Evolutionary conservation across 352 stramenopile species (phyloP), one percentile per base, ranked within the genome.

Genomic region (Thalassiosira ordinaria): DNA sequence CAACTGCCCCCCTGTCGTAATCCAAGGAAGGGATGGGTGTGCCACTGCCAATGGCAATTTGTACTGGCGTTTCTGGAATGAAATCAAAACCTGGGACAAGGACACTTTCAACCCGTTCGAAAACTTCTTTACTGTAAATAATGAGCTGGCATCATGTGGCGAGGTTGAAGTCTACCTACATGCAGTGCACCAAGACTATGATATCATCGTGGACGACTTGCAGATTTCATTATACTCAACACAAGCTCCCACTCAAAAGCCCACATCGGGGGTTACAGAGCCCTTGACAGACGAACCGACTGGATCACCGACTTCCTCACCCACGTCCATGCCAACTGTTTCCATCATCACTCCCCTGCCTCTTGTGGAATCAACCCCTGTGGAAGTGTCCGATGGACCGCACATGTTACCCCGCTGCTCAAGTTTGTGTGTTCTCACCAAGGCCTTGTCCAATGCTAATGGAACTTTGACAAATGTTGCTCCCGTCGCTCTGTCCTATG

Each of bases 401-500:
- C 20, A 79, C 0, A 83, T 82, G 73, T 71, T 89, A n/a, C 41
- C 18, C 7, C 59, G 47, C 13, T 78, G 55, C 20, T 62, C 24
- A n/a, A 52, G 41, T 16, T 46, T 89, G 22, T 89, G 83, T 37
- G 69, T 83, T 55, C 62, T 89, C 14, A 87, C 74, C 14, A 87
- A 87, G 56, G 79, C 67, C 20, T 29, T 76, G 26, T 11, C 66
- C 49, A 44, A 62, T 51, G 14, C 11, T 46, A 57, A 67, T 65
- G 75, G 67, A 79, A 63, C 26, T 13, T 37, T 81, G 7, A 73
- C 74, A 16, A 69, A 77, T 7, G 67, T 86, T 64, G 52, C 78
- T 11, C 83, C 83, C 0, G 59, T 89, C 1, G 83, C 78, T 33
- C 68, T 76, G 0, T 89, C 83, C n/a, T 89, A 78, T 49, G 72